Percentiles rank a stretch among this genome's conserved stretches.
phyloP scores from a whole-genome alignment of 768 basidiomycete species.

The Holtermannia corniformis region DNA sequence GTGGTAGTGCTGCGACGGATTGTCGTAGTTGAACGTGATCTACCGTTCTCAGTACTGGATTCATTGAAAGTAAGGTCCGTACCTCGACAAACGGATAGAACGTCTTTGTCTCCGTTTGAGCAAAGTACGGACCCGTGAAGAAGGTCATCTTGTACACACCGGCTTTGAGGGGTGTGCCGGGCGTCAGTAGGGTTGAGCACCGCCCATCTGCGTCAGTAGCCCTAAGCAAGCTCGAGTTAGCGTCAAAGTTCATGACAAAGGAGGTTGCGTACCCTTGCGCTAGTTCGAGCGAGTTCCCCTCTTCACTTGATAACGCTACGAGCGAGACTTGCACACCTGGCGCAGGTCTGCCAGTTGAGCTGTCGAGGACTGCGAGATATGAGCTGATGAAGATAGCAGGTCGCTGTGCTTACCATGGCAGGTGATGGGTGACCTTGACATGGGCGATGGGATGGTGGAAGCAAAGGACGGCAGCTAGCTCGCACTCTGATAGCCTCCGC shows the following conservation, averaged over 20 bases:
- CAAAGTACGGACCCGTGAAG: slow-evolving; percentile 73
- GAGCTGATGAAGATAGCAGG: too few species aligned
- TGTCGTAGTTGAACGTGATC: slow-evolving; percentile 68
- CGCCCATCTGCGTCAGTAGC: slow-evolving; percentile 73
- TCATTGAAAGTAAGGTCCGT: slow-evolving; percentile 13
- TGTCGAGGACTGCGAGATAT: slow-evolving; percentile 63
- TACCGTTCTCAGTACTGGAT: slow-evolving; percentile 29
- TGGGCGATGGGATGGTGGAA: slow-evolving; percentile 7
- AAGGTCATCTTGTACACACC: slow-evolving; percentile 80
- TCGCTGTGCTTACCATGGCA: slow-evolving; percentile 61
- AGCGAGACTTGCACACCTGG: slow-evolving; percentile 57
- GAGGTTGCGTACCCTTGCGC: slow-evolving; percentile 51
- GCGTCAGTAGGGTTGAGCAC: slow-evolving; percentile 59
- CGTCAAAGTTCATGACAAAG: neutral
- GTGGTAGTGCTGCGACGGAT: slow-evolving; percentile 75
- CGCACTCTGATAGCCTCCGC: neutral
- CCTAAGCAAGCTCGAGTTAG: slow-evolving; percentile 41
- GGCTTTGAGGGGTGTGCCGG: slow-evolving; percentile 49
- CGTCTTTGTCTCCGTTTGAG: slow-evolving; percentile 52
- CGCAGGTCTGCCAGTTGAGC: slow-evolving; percentile 72
- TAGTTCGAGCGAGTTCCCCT: slow-evolving; percentile 46
- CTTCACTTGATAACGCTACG: slow-evolving; percentile 4
- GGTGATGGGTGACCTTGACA: slow-evolving; percentile 64
- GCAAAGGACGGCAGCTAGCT: neutral
- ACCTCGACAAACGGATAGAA: slow-evolving; percentile 94